phyloP scores from a whole-genome alignment of 805 yeast species.

The Komagataella pseudopastoris region DNA sequence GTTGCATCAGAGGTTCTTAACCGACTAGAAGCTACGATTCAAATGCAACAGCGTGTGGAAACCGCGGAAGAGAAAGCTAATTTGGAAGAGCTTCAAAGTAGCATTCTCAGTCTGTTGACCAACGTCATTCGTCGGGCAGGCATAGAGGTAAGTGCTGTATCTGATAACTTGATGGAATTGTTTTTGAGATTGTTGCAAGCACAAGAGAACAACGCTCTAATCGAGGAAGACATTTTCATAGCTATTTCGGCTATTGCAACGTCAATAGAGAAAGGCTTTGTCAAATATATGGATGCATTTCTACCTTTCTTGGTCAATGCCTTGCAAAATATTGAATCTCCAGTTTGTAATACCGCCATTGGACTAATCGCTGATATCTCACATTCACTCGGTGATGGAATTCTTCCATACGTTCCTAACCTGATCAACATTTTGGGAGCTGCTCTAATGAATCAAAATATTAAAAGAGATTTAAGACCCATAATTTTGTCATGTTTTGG shows the following conservation, averaged over 20 bases:
- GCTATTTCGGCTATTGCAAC: slow-evolving; percentile 85
- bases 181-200: slow-evolving; percentile 57
- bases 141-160: slow-evolving; percentile 44
- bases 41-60: slow-evolving; percentile 42
- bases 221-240: slow-evolving; percentile 87
- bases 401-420: slow-evolving; percentile 64
- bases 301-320: slow-evolving; percentile 75
- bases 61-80: slow-evolving; percentile 60
- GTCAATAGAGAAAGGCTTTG: slow-evolving; percentile 59
- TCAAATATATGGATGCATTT: slow-evolving; percentile 67
- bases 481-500: slow-evolving; percentile 88
- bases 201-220: slow-evolving; percentile 52
- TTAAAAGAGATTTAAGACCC: slow-evolving; percentile 76
- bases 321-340: slow-evolving; percentile 68
- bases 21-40: slow-evolving; percentile 60
- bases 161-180: slow-evolving; percentile 78
- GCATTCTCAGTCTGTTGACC: slow-evolving; percentile 65
- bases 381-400: slow-evolving; percentile 67
- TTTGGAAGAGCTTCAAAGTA: slow-evolving; percentile 82
- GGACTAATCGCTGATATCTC: slow-evolving; percentile 92
- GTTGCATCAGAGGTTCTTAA: slow-evolving; percentile 64
- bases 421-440: slow-evolving; percentile 77
- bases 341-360: slow-evolving; percentile 79
- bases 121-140: slow-evolving; percentile 76
- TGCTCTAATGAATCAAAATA: slow-evolving; percentile 49